Percentiles rank a stretch among this genome's conserved stretches.
Conservation (phyloP, 805 yeast genomes). For the Kuraishia borneana region DNA sequence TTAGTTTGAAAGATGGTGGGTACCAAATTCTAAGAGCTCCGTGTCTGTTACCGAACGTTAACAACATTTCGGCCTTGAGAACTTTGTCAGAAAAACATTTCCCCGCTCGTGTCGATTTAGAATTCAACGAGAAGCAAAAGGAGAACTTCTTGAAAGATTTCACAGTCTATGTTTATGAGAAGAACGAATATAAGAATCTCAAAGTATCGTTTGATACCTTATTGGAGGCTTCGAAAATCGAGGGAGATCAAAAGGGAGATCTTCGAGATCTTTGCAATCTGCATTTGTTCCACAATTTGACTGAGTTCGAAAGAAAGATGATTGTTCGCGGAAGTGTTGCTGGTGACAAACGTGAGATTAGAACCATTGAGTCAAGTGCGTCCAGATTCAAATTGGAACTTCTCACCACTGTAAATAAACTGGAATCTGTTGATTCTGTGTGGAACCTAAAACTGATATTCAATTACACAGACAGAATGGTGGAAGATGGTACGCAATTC, state of each 20-base stretch:
- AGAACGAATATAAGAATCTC: conserved; percentile 24
- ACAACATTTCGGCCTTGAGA: conserved; percentile 33
- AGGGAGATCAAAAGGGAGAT: neutral
- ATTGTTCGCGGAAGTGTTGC: too few species aligned
- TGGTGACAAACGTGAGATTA: conserved; percentile 10
- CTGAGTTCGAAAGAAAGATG: conserved; percentile 8
- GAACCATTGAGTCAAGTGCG: conserved; percentile 26
- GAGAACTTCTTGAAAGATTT: conserved; percentile 26
- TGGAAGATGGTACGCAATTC: conserved; percentile 21
- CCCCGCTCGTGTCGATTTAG: conserved; percentile 36
- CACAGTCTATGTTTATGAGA: conserved; percentile 41
- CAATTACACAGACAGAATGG: conserved; percentile 38
- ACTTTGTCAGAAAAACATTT: conserved; percentile 39
- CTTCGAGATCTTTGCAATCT: neutral
- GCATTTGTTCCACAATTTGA: conserved; percentile 2
- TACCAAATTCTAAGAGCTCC: conserved; percentile 38
- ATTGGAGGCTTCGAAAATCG: conserved; percentile 2
- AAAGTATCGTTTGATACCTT: conserved; percentile 5
- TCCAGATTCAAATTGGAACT: conserved; percentile 49
- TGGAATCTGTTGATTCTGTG: conserved; percentile 38
- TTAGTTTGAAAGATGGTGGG: conserved; percentile 25
- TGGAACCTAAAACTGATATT: conserved; percentile 56
- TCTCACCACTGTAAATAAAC: conserved; percentile 26
- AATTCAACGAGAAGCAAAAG: conserved; percentile 21
- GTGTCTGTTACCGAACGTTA: conserved; percentile 52